Evolutionary conservation across 495 filamentous ascomycete species (phyloP), one percentile per base, ranked within the genome.

Genomic region (Bombardia bombarda): DNA sequence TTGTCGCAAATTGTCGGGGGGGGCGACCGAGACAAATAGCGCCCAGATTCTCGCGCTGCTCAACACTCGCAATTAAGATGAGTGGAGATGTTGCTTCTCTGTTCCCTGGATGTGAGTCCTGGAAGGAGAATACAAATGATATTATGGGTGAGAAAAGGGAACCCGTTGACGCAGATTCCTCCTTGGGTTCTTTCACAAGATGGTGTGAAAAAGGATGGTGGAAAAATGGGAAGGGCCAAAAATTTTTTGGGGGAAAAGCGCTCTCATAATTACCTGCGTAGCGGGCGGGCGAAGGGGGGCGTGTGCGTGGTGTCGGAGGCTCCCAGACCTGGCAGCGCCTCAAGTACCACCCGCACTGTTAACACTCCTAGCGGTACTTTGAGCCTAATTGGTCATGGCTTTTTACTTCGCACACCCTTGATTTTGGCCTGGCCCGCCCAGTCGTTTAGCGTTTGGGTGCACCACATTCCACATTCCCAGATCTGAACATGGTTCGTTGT

Each of bases 1-100:
- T 50, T 48, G 56, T 49, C 47, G 51, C 46, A 49, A 57, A 54
- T 45, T 31, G 41, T 45, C 44, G 9, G 26, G 30, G 40, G 37
- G 36, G 40, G 45, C 53, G 51, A 53, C 49, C 50, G 52, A 46
- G 42, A 46, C 23, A 16, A 25, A 28, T 21, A 17, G 33, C 36
- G 36, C 23, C 25, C 17, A 16, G 6, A 16, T 42, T 39, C 28
- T 56, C 44, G 37, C 18, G 19, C 42, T 9, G 34, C 34, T 30
- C 42, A 49, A 48, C 37, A 34, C 45, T 52, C 43, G 41, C 41
- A 45, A 52, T 47, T 49, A 50, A 49, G 46, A 40, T 58, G 66
- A 67, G 65, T 56, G 58, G 61, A 60, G 59, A 62, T 54, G 42
- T 50, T 17, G 56, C 45, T 56, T 64, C 61, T 57, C 56, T 45